Percentiles rank a stretch among this genome's conserved stretches.
These are phyloP conservation scores for Boletellus sp. DNA, from an alignment of 768 basidiomycete species.

Conservation along the genomic window DNA sequence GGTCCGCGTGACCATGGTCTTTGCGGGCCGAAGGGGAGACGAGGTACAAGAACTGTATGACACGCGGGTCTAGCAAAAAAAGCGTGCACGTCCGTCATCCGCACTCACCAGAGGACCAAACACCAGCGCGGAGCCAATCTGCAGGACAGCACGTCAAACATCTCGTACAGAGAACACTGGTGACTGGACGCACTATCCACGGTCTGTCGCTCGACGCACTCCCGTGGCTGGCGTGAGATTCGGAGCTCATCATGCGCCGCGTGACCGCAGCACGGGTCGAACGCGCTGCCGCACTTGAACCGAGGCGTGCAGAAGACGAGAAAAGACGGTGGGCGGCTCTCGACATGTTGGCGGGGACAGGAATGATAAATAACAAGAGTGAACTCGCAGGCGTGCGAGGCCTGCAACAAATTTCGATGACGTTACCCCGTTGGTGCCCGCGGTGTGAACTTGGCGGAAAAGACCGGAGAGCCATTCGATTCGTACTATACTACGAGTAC, in stretches of 20 bases:
- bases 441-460: constrained; percentile 28
- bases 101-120: constrained; percentile 31
- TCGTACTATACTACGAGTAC: too few relatives aligned
- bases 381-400: not conserved
- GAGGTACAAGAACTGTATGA: constrained; percentile 28
- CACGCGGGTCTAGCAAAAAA: not conserved
- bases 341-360: constrained; percentile 14
- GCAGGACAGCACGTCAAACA: not conserved
- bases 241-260: constrained; percentile 28
- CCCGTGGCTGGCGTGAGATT: constrained; percentile 19
- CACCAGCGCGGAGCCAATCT: constrained; percentile 32
- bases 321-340: constrained; percentile 19
- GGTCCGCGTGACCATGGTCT: constrained; percentile 17
- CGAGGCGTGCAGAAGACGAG: constrained; percentile 7
- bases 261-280: constrained; percentile 13
- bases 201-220: constrained; percentile 19
- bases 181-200: constrained; percentile 28
- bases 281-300: constrained; percentile 4
- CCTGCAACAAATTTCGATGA: constrained; percentile 23
- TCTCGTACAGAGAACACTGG: not conserved
- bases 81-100: not conserved
- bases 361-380: constrained; percentile 12
- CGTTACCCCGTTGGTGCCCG: constrained; percentile 17
- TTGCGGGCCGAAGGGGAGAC: constrained; percentile 30
- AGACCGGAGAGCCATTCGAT: constrained; percentile 18